Evolutionary conservation across 441 rosid genomes (phyloP).

Genomic region (Aquilaria agallochum): DNA sequence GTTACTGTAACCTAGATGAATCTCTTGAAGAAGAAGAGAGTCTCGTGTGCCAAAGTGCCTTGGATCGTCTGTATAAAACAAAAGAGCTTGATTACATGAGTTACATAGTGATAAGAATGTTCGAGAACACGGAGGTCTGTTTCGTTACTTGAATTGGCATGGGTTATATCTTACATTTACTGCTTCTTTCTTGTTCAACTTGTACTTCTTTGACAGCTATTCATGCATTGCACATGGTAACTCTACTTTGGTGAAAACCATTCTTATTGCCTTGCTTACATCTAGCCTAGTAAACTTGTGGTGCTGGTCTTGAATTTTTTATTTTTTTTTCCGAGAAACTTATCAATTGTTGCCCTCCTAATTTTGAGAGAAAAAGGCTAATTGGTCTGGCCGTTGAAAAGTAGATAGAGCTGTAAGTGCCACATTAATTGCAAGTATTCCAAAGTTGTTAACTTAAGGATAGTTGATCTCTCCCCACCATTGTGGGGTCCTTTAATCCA

Average conservation of each 20-base stretch:
- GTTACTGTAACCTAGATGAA: constrained; percentile 97
- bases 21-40: constrained; percentile 97
- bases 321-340: too few relatives aligned
- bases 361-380: too few relatives aligned
- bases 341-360: too few relatives aligned
- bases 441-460: too few relatives aligned
- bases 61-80: constrained; percentile 86
- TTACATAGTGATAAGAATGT: constrained; percentile 92
- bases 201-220: background rate
- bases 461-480: too few relatives aligned
- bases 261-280: background rate
- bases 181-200: background rate
- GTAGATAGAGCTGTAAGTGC: too few relatives aligned
- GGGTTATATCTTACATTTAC: background rate
- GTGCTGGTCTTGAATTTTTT: too few relatives aligned
- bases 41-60: constrained; percentile 72
- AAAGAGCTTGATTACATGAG: constrained; percentile 99
- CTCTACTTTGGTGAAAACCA: background rate
- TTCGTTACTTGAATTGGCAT: background rate
- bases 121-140: constrained; percentile 84
- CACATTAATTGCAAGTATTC: too few relatives aligned
- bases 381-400: too few relatives aligned
- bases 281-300: too few relatives aligned
- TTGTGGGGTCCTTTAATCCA: too few relatives aligned
- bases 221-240: too few relatives aligned